Evolutionary conservation across 2,329 filamentous ascomycete species (phyloP).

Genomic region (Sphaerostilbella broomeana): DNA sequence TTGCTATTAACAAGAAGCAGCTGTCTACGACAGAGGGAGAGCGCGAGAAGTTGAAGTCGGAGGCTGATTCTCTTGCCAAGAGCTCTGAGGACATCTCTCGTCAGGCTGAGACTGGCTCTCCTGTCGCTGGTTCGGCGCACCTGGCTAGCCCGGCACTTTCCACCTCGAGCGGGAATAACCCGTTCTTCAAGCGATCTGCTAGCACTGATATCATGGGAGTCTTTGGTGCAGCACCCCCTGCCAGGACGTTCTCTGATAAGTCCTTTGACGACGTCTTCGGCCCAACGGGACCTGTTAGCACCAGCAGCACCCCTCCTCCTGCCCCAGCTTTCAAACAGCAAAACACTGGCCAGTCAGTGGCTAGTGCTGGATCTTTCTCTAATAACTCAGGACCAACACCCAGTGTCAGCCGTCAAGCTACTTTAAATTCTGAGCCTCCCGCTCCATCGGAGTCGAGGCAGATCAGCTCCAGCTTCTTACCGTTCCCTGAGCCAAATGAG

Average conservation of each 20-base stretch:
- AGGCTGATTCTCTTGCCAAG: conserved; percentile 64
- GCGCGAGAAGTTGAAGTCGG: conserved; percentile 76
- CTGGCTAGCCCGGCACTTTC: conserved; percentile 65
- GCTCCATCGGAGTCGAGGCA: conserved; percentile 68
- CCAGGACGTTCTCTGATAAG: conserved; percentile 49
- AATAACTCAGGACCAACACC: conserved; percentile 51
- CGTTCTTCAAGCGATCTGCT: conserved; percentile 75
- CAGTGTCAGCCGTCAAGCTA: conserved; percentile 55
- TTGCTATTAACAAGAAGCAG: conserved; percentile 98
- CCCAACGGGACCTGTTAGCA: conserved; percentile 49
- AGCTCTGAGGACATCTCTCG: conserved; percentile 53
- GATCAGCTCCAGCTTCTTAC: conserved; percentile 69
- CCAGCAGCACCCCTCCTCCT: conserved; percentile 36
- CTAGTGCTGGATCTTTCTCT: conserved; percentile 45
- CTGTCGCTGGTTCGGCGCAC: conserved; percentile 38
- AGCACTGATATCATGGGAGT: conserved; percentile 54
- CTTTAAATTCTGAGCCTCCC: conserved; percentile 49
- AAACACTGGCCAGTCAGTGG: conserved; percentile 49
- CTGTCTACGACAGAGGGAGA: conserved; percentile 82
- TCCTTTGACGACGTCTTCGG: conserved; percentile 86
- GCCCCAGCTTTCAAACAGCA: conserved; percentile 41
- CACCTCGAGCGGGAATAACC: conserved; percentile 75
- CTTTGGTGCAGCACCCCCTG: conserved; percentile 43
- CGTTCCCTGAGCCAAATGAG: conserved; percentile 59
- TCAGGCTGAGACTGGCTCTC: conserved; percentile 46